Evolutionary conservation across 2,329 filamentous ascomycete species (phyloP).

Genomic region (Scedosporium boydii): DNA sequence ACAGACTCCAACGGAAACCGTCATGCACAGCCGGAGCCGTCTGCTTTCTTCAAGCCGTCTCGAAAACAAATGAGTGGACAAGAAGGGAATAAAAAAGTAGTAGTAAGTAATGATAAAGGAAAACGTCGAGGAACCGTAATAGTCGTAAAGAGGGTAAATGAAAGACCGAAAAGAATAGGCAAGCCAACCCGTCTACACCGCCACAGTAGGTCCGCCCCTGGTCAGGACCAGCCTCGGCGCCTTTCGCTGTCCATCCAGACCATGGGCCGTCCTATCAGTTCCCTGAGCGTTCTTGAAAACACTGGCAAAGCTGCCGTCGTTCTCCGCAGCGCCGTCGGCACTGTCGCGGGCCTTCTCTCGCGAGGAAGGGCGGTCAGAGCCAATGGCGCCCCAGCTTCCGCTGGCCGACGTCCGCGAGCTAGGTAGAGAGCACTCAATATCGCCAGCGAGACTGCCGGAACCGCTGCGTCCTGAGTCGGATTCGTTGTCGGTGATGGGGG

Average conservation of each 20-base stretch:
- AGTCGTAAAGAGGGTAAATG: neutral
- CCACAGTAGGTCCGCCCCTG: slow-evolving; percentile 27
- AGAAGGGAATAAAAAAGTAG: neutral
- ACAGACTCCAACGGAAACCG: neutral
- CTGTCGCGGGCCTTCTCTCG: slow-evolving; percentile 55
- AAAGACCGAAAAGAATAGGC: neutral
- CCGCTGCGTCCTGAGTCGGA: slow-evolving; percentile 62
- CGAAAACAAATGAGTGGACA: neutral
- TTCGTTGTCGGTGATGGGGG: slow-evolving; percentile 63
- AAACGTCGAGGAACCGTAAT: neutral
- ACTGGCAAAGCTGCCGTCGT: slow-evolving; percentile 54
- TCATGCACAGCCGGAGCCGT: slow-evolving; percentile 2
- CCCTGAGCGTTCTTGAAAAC: slow-evolving; percentile 52
- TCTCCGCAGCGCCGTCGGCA: slow-evolving; percentile 53
- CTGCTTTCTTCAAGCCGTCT: neutral
- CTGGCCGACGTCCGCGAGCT: slow-evolving; percentile 71
- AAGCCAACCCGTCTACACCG: neutral
- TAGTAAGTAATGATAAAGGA: neutral
- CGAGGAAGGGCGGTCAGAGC: slow-evolving; percentile 71
- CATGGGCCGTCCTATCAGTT: slow-evolving; percentile 43
- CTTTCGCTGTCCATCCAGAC: slow-evolving; percentile 59
- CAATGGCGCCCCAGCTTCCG: slow-evolving; percentile 68
- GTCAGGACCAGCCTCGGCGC: slow-evolving; percentile 81
- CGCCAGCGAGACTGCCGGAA: slow-evolving; percentile 73
- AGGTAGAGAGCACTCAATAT: slow-evolving; percentile 56